phyloP scores from a whole-genome alignment of 202 grass and related monocot genomes.

The Panicum hallii region DNA sequence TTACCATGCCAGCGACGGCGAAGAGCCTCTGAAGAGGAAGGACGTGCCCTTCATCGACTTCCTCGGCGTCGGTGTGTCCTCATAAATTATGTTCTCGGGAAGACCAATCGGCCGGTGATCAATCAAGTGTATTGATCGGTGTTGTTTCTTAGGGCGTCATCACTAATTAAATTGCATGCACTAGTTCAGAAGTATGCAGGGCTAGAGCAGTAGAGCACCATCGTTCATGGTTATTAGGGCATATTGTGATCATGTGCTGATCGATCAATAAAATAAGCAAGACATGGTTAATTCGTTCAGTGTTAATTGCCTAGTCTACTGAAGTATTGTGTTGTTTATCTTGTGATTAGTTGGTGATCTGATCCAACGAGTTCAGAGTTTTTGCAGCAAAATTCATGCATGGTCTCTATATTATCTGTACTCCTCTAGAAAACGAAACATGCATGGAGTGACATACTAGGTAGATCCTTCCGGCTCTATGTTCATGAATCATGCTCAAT shows the following conservation, averaged over 20 bases:
- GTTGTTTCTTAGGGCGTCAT: slow-evolving; percentile 44
- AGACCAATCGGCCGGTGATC: background rate
- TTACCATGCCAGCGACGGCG: background rate
- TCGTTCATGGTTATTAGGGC: slow-evolving; percentile 30
- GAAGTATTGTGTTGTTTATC: background rate
- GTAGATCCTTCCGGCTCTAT: background rate
- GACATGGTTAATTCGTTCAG: background rate
- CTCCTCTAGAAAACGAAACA: background rate
- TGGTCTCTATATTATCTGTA: background rate
- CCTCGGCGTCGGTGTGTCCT: slow-evolving; percentile 79
- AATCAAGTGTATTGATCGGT: slow-evolving; percentile 25
- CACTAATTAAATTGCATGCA: slow-evolving; percentile 29
- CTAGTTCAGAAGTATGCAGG: slow-evolving; percentile 11
- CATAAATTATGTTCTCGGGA: background rate
- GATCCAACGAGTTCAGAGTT: background rate
- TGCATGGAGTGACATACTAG: background rate
- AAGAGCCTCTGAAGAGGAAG: slow-evolving; percentile 30
- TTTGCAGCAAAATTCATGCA: background rate
- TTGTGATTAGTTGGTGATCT: background rate
- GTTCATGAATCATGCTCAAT: background rate
- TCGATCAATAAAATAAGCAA: slow-evolving; percentile 47
- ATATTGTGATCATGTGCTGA: slow-evolving; percentile 31
- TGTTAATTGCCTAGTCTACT: background rate
- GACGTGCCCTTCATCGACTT: slow-evolving; percentile 83
- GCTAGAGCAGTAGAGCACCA: slow-evolving; percentile 15